Evolutionary conservation across 1,284 basidiomycete species (phyloP).

Genomic region (Fomitiporia mediterranea): DNA sequence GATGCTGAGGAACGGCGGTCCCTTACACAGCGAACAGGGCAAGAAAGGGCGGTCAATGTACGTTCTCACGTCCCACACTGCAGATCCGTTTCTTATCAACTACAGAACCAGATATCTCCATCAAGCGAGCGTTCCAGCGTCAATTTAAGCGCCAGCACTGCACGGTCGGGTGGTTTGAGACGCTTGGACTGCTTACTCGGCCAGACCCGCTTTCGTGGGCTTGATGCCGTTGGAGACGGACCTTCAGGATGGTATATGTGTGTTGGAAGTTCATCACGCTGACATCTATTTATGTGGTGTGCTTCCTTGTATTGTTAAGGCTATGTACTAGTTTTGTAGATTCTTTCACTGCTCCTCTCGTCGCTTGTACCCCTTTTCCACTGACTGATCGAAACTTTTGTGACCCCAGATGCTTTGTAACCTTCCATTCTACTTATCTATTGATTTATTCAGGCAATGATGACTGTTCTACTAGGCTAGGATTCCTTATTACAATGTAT

Average conservation of each 20-base stretch:
- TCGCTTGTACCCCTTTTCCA: too few species aligned
- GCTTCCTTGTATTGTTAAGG: not conserved
- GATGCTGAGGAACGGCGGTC: not conserved
- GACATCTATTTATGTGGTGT: not conserved
- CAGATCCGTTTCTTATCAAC: not conserved
- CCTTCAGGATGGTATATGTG: slow-evolving; percentile 2
- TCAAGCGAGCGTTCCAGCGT: not conserved
- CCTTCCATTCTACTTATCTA: too few species aligned
- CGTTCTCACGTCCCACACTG: not conserved
- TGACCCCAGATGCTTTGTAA: too few species aligned
- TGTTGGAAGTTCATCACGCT: not conserved
- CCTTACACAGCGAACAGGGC: not conserved
- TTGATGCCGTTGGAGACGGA: not conserved
- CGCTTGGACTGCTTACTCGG: slow-evolving; percentile 19
- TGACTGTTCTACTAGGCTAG: too few species aligned
- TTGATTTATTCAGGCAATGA: too few species aligned
- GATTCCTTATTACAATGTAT: too few species aligned
- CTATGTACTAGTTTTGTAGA: not conserved
- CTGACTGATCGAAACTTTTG: too few species aligned
- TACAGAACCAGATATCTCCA: not conserved
- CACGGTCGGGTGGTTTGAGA: slow-evolving; percentile 9
- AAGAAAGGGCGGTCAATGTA: not conserved
- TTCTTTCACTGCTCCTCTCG: too few species aligned
- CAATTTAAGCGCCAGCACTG: not conserved
- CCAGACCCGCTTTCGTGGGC: slow-evolving; percentile 11